A percentile compares a stretch with the other conserved stretches of the same genome.
phyloP scores from a whole-genome alignment of 2,329 filamentous ascomycete genomes.

The Penicillium italicum region DNA sequence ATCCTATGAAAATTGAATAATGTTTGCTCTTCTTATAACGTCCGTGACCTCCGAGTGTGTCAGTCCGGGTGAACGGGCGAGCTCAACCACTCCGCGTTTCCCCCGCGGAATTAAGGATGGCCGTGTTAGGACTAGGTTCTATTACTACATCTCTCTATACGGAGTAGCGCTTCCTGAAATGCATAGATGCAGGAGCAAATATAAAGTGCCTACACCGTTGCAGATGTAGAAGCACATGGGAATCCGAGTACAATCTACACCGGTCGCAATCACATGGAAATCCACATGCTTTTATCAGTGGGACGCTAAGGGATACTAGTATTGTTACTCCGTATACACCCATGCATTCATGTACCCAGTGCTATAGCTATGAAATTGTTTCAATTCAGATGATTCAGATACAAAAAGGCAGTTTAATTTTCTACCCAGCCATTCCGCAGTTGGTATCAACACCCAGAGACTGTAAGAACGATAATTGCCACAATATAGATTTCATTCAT shows the following conservation, averaged over 20 bases:
- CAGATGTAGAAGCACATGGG: neutral
- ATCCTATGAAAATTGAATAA: too few species aligned
- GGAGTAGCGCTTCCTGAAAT: neutral
- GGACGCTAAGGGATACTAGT: neutral
- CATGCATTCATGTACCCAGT: neutral
- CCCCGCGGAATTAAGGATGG: conserved; percentile 22
- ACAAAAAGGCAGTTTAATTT: neutral
- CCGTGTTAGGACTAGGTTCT: neutral
- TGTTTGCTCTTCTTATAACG: neutral
- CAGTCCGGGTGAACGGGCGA: conserved; percentile 22
- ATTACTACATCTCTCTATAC: neutral
- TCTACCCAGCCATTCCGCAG: neutral
- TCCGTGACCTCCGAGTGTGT: conserved; percentile 13
- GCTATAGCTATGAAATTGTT: neutral
- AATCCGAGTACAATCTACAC: neutral
- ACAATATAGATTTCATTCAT: conserved; percentile 4
- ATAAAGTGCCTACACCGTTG: neutral
- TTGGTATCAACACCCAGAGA: neutral
- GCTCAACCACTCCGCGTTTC: conserved; percentile 12
- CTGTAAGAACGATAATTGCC: neutral
- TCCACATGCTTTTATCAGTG: neutral
- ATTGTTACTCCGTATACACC: neutral
- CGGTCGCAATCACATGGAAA: conserved; percentile 14
- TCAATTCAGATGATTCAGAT: neutral
- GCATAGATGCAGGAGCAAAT: neutral